Evolutionary conservation across 176 grass and related monocot genomes (phyloP), one percentile per base, ranked within the genome.

Genomic region (Carex littledalei): DNA sequence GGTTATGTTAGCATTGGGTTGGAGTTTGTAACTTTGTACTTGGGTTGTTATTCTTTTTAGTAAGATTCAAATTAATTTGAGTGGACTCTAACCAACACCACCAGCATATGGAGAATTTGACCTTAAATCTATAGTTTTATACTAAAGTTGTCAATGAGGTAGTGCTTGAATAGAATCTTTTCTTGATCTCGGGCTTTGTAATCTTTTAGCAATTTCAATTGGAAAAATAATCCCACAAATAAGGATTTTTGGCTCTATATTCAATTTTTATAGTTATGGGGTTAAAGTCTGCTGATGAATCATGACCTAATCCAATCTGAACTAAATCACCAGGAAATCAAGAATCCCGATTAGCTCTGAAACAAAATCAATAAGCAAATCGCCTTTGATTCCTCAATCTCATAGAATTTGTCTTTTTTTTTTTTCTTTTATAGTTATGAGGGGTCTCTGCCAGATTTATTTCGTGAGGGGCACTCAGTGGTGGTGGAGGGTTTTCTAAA

Each of bases 381-480:
- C 8, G 1, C 14, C 0, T 18, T 41, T 53, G 20, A 77, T 56
- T 12, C 21, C 1, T 47, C 3, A 31, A 75, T 47, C 20, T 75
- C 47, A 55, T 4, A 32, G 14, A 56, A 26, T 8, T 15, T 77
- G 45, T 49, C 45, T 56, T 39, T 77, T 52, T 1, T 54, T 29
- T 81, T 81, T 67, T 18, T 10, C 4, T 61, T 43, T 41, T 20
- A 29, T 18, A 83, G 81, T 3, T 95, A 90, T 84, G 95, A 98
- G 57, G 95, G 95, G 53, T 85, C 89, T 12, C 91, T 98, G 1
- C 93, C 95, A 1, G 95, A 98, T 83, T 90, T 98, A 82, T 98
- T 98, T 75, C 91, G 95, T 65, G 95, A 98, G 91, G 95, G 93
- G n/a, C 95, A 95, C 85, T 98, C 95, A 61, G 91, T 89, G 50